These are phyloP conservation scores for Vararia minispora DNA, from an alignment of 768 basidiomycete genomes.

Conservation along the genomic window DNA sequence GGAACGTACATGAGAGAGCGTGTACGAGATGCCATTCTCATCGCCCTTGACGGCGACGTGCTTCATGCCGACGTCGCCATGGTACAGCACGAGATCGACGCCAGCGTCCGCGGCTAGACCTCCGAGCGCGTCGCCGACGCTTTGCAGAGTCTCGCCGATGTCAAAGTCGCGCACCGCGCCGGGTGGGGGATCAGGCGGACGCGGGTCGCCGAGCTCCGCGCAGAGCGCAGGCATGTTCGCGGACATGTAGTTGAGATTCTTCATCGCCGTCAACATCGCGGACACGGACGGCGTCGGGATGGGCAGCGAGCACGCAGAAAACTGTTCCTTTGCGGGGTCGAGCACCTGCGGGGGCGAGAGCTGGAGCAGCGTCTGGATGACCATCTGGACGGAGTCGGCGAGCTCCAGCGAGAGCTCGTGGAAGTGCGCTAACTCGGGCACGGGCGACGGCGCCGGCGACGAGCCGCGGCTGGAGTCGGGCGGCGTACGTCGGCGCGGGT, in stretches of 20 bases:
- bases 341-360: slow-evolving; percentile 83
- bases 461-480: slow-evolving; percentile 13
- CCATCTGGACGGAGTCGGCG: slow-evolving; percentile 83
- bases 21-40: slow-evolving; percentile 74
- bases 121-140: slow-evolving; percentile 78
- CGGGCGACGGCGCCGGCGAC: slow-evolving; percentile 13
- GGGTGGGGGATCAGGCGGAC: slow-evolving; percentile 7
- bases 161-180: slow-evolving; percentile 55
- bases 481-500: slow-evolving; percentile 44
- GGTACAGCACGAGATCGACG: slow-evolving; percentile 87
- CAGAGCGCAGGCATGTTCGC: slow-evolving; percentile 62
- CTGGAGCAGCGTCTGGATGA: slow-evolving; percentile 86
- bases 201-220: slow-evolving; percentile 4
- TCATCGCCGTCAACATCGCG: slow-evolving; percentile 85
- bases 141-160: slow-evolving; percentile 84
- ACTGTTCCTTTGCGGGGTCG: slow-evolving; percentile 89
- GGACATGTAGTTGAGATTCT: slow-evolving; percentile 86
- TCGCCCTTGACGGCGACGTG: slow-evolving; percentile 79
- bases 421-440: slow-evolving; percentile 30
- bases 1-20: slow-evolving; percentile 69
- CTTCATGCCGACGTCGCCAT: slow-evolving; percentile 81
- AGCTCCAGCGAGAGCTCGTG: slow-evolving; percentile 76
- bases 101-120: slow-evolving; percentile 73
- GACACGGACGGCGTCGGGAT: slow-evolving; percentile 84
- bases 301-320: slow-evolving; percentile 78